phyloP scores from a whole-genome alignment of 371 early-diverging fungal genomes.

The Syncephalastrum sp. region DNA sequence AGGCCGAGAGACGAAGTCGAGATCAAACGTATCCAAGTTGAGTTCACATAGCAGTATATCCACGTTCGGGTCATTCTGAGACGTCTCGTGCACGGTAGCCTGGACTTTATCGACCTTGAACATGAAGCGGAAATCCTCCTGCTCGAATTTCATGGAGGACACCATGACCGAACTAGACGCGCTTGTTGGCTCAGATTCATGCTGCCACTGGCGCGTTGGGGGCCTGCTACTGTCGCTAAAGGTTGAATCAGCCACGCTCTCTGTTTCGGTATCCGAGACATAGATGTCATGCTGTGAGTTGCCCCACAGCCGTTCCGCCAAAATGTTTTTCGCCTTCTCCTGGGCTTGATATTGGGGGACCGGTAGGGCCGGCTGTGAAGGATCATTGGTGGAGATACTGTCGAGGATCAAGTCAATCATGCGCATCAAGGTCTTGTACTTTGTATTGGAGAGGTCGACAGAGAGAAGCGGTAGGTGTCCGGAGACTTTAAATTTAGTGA shows the following conservation, averaged over 20 bases:
- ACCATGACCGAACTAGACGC: slow-evolving; percentile 22
- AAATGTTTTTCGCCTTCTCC: slow-evolving; percentile 12
- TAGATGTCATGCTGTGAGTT: slow-evolving; percentile 14
- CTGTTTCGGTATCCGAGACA: slow-evolving; percentile 20
- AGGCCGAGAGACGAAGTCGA: slow-evolving; percentile 60
- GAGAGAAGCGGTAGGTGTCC: slow-evolving; percentile 75
- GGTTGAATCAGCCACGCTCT: slow-evolving; percentile 8
- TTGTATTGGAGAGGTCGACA: slow-evolving; percentile 77
- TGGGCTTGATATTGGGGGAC: no score
- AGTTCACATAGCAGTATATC: slow-evolving; percentile 55
- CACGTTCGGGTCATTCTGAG: slow-evolving; percentile 8
- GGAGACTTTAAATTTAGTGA: slow-evolving; percentile 67
- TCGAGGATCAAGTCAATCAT: slow-evolving; percentile 65
- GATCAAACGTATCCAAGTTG: slow-evolving; percentile 52
- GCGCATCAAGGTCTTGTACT: slow-evolving; percentile 79
- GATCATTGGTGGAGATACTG: slow-evolving; percentile 20
- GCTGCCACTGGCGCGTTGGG: slow-evolving; percentile 26
- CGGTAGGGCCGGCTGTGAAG: no score
- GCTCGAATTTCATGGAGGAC: slow-evolving; percentile 20
- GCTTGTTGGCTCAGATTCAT: slow-evolving; percentile 8
- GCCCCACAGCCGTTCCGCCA: slow-evolving; percentile 25
- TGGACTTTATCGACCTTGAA: slow-evolving; percentile 75
- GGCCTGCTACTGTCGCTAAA: slow-evolving; percentile 19
- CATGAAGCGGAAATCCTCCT: slow-evolving; percentile 63
- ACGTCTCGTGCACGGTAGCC: slow-evolving; percentile 57